These are phyloP conservation scores for Xylariaceae sp. DNA, from an alignment of 2,329 filamentous ascomycete species.

Conservation along the genomic window DNA sequence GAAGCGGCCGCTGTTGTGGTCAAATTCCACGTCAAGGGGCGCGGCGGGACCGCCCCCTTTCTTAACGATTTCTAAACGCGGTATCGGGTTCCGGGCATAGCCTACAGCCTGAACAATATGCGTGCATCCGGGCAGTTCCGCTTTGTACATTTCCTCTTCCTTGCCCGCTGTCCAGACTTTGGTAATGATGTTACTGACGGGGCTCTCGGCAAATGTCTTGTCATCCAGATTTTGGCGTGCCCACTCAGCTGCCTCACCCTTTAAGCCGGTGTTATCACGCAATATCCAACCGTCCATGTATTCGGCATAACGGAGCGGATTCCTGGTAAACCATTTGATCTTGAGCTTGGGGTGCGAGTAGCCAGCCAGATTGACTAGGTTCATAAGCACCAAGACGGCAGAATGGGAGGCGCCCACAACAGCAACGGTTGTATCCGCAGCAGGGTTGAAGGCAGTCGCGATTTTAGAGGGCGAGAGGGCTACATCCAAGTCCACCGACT, in stretches of 20 bases:
- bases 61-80: constrained; percentile 36
- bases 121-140: constrained; percentile 47
- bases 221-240: constrained; percentile 56
- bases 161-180: constrained; percentile 43
- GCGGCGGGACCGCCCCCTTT: constrained; percentile 32
- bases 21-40: constrained; percentile 27
- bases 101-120: constrained; percentile 58
- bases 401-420: constrained; percentile 61
- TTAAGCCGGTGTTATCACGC: constrained; percentile 62
- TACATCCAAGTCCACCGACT: constrained; percentile 48
- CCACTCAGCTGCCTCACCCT: constrained; percentile 57
- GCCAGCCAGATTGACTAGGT: constrained; percentile 51
- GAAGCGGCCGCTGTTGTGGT: constrained; percentile 43
- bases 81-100: constrained; percentile 48
- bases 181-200: constrained; percentile 43
- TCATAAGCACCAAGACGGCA: constrained; percentile 59
- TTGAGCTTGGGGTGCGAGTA: constrained; percentile 49
- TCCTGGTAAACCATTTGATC: constrained; percentile 60
- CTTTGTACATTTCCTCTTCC: constrained; percentile 43
- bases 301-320: constrained; percentile 57
- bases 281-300: constrained; percentile 61
- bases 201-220: constrained; percentile 41
- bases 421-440: constrained; percentile 43
- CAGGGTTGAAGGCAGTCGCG: constrained; percentile 36
- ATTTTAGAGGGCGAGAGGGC: constrained; percentile 52